Evolutionary conservation across 2,329 filamentous ascomycete genomes (phyloP).

Genomic region (Curvularia lunata): DNA sequence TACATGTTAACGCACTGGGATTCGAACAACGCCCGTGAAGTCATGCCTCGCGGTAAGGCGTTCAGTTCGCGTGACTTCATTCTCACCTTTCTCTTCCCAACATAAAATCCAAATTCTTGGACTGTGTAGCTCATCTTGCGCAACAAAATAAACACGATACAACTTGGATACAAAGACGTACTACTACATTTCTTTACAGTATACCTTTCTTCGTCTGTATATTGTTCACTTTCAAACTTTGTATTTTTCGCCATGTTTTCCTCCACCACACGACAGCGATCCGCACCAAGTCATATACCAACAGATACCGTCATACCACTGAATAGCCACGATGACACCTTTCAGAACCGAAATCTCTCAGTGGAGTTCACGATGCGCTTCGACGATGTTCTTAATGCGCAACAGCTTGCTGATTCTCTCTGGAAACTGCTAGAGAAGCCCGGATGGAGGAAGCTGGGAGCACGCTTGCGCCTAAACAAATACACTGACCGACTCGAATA

Average conservation of each 20-base stretch:
- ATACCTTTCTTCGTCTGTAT: background rate
- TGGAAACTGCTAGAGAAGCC: slow-evolving; percentile 50
- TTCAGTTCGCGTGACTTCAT: background rate
- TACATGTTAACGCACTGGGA: background rate
- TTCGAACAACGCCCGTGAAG: background rate
- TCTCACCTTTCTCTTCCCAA: background rate
- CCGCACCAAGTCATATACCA: slow-evolving; percentile 20
- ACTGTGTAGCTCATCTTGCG: background rate
- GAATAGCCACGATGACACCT: slow-evolving; percentile 19
- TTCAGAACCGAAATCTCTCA: slow-evolving; percentile 11
- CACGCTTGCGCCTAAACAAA: slow-evolving; percentile 52
- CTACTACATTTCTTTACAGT: background rate
- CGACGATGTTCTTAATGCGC: slow-evolving; percentile 56
- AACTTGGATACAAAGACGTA: background rate
- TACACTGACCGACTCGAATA: slow-evolving; percentile 47
- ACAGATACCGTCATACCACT: slow-evolving; percentile 35
- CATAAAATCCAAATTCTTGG: background rate
- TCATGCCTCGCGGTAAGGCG: background rate
- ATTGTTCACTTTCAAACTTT: background rate
- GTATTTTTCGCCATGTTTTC: slow-evolving; percentile 10
- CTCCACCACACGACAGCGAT: slow-evolving; percentile 12
- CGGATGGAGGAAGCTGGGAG: slow-evolving; percentile 58
- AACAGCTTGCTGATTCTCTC: slow-evolving; percentile 49
- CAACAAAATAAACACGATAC: background rate
- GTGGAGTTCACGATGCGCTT: slow-evolving; percentile 49